Conservation (phyloP, 805 yeast species). For the Blastobotrys chiropterorum region DNA sequence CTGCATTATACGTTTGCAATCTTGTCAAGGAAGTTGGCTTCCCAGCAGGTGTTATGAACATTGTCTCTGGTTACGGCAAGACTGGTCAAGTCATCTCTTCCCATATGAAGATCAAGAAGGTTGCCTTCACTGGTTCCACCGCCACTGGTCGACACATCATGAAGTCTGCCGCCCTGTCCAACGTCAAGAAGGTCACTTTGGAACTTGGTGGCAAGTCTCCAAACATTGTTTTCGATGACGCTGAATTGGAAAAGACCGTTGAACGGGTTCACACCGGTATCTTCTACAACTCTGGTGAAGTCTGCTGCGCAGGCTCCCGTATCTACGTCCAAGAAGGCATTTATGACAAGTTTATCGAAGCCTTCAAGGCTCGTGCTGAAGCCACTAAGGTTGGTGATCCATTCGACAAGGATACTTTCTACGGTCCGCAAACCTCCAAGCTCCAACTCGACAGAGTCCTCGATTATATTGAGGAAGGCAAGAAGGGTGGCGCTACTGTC, state of each 20-base stretch:
- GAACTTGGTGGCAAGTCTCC: slow-evolving; percentile 98
- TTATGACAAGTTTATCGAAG: slow-evolving; percentile 65
- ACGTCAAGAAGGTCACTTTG: slow-evolving; percentile 82
- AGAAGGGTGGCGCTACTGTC: slow-evolving; percentile 75
- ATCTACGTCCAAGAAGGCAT: slow-evolving; percentile 78
- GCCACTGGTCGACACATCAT: slow-evolving; percentile 79
- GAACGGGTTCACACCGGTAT: slow-evolving; percentile 72
- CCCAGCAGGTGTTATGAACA: slow-evolving; percentile 71
- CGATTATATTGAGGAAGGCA: slow-evolving; percentile 68
- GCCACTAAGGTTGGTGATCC: slow-evolving; percentile 57
- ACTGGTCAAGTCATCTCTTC: slow-evolving; percentile 61
- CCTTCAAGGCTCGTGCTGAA: slow-evolving; percentile 49
- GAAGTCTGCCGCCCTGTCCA: slow-evolving; percentile 63
- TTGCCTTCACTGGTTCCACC: slow-evolving; percentile 94
- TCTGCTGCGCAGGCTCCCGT: slow-evolving; percentile 93
- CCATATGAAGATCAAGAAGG: slow-evolving; percentile 67
- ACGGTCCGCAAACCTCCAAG: slow-evolving; percentile 88
- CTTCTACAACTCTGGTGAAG: slow-evolving; percentile 92
- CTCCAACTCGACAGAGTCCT: slow-evolving; percentile 71
- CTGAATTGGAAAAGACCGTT: slow-evolving; percentile 71
- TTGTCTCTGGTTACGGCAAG: slow-evolving; percentile 64
- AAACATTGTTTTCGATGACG: slow-evolving; percentile 79
- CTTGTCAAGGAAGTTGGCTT: slow-evolving; percentile 62
- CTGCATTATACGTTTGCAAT: slow-evolving; percentile 54
- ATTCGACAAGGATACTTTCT: slow-evolving; percentile 63